These are phyloP conservation scores for Apiotrichum laibachii DNA, from an alignment of 1,284 basidiomycete species.

Conservation along the genomic window DNA sequence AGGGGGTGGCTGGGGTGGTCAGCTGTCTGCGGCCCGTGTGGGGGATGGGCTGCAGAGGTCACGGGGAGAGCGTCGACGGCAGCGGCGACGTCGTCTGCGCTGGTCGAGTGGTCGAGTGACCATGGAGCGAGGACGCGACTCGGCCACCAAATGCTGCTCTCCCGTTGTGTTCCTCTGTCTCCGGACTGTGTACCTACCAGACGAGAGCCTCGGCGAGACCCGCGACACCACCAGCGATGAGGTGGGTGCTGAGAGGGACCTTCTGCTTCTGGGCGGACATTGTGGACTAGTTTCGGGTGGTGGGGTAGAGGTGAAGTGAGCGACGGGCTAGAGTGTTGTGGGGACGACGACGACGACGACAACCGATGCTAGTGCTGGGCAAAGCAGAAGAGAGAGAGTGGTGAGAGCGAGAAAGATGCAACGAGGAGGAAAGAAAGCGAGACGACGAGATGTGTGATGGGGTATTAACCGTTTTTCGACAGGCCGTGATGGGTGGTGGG, in stretches of 20 bases:
- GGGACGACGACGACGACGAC: neutral
- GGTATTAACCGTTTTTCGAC: constrained; percentile 4
- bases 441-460: neutral
- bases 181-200: constrained; percentile 47
- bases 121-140: too few species aligned
- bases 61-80: neutral
- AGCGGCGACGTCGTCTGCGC: neutral
- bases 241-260: constrained; percentile 74
- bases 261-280: constrained; percentile 30
- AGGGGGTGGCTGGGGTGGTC: constrained; percentile 57
- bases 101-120: neutral
- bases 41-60: neutral
- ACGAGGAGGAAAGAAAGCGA: constrained; percentile 5
- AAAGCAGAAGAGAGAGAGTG: constrained; percentile 5
- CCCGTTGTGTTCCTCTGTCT: neutral
- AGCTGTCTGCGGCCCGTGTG: neutral
- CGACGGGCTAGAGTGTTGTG: neutral
- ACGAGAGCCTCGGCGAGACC: constrained; percentile 83
- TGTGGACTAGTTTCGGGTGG: constrained; percentile 5
- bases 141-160: neutral
- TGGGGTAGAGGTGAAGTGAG: neutral
- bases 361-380: constrained; percentile 2
- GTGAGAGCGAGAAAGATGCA: constrained; percentile 3
- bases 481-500: neutral
- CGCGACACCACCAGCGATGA: constrained; percentile 86